Evolutionary conservation across 2,329 filamentous ascomycete species (phyloP).

Genomic region (Lasiodiplodia hormozganensis): DNA sequence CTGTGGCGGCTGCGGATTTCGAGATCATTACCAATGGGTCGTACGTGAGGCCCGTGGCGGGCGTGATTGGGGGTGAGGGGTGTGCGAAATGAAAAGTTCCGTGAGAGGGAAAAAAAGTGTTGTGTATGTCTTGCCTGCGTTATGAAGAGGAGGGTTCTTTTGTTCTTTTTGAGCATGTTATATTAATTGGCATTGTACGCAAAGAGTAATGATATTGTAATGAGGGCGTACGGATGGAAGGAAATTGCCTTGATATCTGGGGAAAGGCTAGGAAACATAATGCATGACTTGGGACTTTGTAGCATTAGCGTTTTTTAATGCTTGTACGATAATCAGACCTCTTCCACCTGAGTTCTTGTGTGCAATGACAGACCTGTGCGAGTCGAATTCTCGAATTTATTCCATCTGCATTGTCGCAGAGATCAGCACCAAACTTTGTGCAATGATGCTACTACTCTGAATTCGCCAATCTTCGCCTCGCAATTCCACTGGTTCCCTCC

Average conservation of each 20-base stretch:
- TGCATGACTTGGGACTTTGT: not conserved
- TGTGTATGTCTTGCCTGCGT: not conserved
- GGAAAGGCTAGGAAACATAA: not conserved
- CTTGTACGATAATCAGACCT: not conserved
- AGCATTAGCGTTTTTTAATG: not conserved
- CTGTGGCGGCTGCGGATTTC: not conserved
- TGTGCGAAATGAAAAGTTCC: slow-evolving; percentile 1
- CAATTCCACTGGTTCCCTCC: not conserved
- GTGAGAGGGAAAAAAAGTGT: not conserved
- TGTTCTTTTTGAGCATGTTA: not conserved
- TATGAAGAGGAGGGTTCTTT: not conserved
- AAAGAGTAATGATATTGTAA: not conserved
- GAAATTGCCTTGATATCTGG: not conserved
- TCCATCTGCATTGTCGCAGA: not conserved
- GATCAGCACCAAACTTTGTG: not conserved
- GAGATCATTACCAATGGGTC: not conserved
- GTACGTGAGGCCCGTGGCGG: slow-evolving; percentile 18
- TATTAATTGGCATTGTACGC: not conserved
- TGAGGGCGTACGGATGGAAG: not conserved
- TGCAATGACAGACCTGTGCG: not conserved
- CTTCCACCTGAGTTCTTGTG: not conserved
- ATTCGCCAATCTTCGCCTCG: not conserved
- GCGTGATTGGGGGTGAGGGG: slow-evolving; percentile 1
- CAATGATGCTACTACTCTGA: not conserved
- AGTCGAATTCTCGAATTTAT: too few relatives aligned